Base-by-base conservation (phyloP, 176 grass and related monocot genomes). In the Pontederia crassipes region DNA sequence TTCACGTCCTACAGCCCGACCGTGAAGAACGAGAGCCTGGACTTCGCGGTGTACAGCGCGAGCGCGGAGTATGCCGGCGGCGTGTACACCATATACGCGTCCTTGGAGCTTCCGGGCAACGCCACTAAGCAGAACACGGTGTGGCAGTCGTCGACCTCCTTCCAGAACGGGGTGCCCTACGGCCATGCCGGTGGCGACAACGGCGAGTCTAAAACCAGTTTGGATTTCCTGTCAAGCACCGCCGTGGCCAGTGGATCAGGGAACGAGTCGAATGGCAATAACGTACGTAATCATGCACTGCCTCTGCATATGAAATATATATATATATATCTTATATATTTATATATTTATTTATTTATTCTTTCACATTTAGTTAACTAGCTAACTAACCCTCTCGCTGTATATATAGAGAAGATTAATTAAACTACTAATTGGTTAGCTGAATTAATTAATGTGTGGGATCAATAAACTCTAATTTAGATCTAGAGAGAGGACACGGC, bases 51-150 rank as follows among this genome's bases (percentile, higher is more conserved):
- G 67, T 55, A 74, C 56, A 48, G 5, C 15, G 16, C 26, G 28
- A 68, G 24, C 20, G 84, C 68, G 3, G 84, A 89, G 50, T 98
- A 85, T 80, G 12, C 67, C 0, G 52, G 4, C 55, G 72, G 79
- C 26, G 51, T 9, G 1, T 98, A 98, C 81, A 88, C 84, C 32
- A 98, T 98, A 11, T 98, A 72, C 76, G 84, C 66, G 1, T 88
- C 84, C 2, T 4, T 98, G 59, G 4, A 1, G 56, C 77, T 98
- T 28, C 93, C 87, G 0, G 4, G 7, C 1, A 90, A 80, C 58
- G 3, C 1, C 5, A 84, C 86, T 9, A 17, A 12, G 40, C 80
- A 77, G 46, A 73, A 67, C 79, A 81, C 81, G 29, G 88, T 89
- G 71, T 98, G 94, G 94, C 94, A 98, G 75, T 65, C 66, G 11